Conservation (phyloP, 2,329 filamentous ascomycete species). For the Aspergillus sp. region DNA sequence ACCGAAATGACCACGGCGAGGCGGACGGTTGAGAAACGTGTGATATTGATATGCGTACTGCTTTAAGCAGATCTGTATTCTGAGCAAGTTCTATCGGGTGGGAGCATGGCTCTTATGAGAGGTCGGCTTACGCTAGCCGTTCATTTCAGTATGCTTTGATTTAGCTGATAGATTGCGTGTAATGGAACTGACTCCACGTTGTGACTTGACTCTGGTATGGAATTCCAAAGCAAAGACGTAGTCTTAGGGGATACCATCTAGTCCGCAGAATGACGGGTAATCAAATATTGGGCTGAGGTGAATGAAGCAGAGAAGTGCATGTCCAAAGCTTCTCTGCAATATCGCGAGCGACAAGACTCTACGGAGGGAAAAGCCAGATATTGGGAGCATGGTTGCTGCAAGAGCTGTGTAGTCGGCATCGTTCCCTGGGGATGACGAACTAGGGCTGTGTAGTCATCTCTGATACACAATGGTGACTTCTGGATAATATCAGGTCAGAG, state of each 20-base stretch:
- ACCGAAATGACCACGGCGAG: no score
- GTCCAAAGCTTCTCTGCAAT: neutral
- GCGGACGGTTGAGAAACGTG: no score
- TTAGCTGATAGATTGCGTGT: neutral
- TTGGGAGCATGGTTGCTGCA: neutral
- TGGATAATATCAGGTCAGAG: no score
- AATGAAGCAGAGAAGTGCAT: neutral
- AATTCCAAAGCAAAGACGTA: neutral
- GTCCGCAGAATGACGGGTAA: neutral
- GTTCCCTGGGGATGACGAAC: no score
- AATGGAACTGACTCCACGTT: neutral
- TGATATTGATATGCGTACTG: no score
- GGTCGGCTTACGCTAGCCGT: neutral
- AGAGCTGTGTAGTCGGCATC: no score
- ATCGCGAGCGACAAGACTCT: neutral
- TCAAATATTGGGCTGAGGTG: no score
- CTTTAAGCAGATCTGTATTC: no score
- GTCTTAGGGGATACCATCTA: neutral
- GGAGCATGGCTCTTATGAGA: no score
- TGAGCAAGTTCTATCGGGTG: no score
- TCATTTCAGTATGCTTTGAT: neutral
- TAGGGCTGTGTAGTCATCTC: no score
- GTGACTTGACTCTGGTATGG: neutral
- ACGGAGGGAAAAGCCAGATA: neutral
- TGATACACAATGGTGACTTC: no score